Conservation (phyloP, 1,284 basidiomycete genomes). For the Pseudozyma thailandica region DNA sequence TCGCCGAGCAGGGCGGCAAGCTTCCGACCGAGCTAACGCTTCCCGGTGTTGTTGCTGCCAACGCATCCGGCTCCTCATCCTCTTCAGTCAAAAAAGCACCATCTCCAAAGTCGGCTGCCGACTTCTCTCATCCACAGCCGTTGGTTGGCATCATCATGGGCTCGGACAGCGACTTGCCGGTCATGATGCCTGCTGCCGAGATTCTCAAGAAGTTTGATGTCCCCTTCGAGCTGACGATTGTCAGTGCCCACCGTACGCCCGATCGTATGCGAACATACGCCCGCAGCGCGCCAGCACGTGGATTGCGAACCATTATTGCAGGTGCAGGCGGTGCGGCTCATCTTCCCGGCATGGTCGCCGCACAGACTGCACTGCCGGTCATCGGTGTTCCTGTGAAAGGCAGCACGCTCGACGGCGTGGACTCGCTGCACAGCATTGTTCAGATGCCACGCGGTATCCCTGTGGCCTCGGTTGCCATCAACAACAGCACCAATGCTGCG, state of each 20-base stretch:
- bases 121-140: conserved; percentile 74
- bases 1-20: conserved; percentile 43
- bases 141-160: conserved; percentile 98
- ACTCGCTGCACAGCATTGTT: conserved; percentile 94
- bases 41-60: conserved; percentile 37
- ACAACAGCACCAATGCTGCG: conserved; percentile 93
- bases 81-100: conserved; percentile 39
- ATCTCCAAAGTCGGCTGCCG: conserved; percentile 68
- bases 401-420: conserved; percentile 91
- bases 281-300: conserved; percentile 78
- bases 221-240: conserved; percentile 94
- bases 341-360: conserved; percentile 96
- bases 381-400: conserved; percentile 98
- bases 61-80: conserved; percentile 13
- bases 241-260: conserved; percentile 94
- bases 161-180: conserved; percentile 94
- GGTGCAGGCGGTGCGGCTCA: conserved; percentile 98
- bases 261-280: conserved; percentile 87
- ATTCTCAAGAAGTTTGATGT: conserved; percentile 84
- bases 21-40: conserved; percentile 49
- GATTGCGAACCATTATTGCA: conserved; percentile 83
- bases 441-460: conserved; percentile 99
- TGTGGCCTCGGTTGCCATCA: conserved; percentile 96
- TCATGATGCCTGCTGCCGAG: conserved; percentile 88
- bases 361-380: conserved; percentile 90